These are phyloP conservation scores for Tetracentron sinense DNA, from an alignment of 164 flowering plant species.

Conservation along the genomic window DNA sequence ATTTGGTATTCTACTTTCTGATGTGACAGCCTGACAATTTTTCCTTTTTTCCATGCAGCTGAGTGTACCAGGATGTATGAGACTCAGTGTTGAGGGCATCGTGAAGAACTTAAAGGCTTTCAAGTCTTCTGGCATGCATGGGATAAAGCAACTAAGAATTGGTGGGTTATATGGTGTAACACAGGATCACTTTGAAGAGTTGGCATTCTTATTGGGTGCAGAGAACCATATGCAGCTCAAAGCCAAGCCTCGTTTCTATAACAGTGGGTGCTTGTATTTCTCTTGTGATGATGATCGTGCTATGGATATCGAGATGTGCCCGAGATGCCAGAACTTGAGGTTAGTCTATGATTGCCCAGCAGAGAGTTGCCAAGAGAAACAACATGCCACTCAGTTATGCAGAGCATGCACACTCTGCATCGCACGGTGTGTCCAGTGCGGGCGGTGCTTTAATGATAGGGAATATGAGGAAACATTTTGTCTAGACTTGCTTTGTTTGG, in stretches of 20 bases:
- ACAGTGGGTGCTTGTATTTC: conserved; percentile 28
- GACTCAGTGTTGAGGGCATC: conserved; percentile 63
- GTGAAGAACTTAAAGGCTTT: conserved; percentile 44
- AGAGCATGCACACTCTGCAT: conserved; percentile 81
- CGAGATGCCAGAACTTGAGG: conserved; percentile 52
- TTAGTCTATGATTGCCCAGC: conserved; percentile 67
- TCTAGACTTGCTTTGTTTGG: conserved; percentile 61
- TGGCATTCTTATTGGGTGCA: conserved; percentile 45
- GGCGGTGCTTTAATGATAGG: neutral
- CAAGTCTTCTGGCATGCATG: conserved; percentile 35
- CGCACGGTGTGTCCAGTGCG: conserved; percentile 43
- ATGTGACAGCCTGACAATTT: conserved; percentile 1
- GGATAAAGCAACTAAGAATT: conserved; percentile 60
- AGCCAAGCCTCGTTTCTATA: conserved; percentile 51
- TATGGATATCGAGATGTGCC: conserved; percentile 64
- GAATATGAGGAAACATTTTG: conserved; percentile 57
- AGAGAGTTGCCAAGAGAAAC: conserved; percentile 57
- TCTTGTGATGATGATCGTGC: conserved; percentile 62
- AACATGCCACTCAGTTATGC: conserved; percentile 35
- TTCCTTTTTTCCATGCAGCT: conserved; percentile 48
- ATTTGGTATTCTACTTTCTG: neutral
- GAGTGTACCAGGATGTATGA: conserved; percentile 74
- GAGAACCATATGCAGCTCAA: conserved; percentile 21
- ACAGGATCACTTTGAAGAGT: conserved; percentile 60
- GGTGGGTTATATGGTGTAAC: conserved; percentile 71